phyloP scores from a whole-genome alignment of 2,329 filamentous ascomycete genomes.

The Epichloe scottii region DNA sequence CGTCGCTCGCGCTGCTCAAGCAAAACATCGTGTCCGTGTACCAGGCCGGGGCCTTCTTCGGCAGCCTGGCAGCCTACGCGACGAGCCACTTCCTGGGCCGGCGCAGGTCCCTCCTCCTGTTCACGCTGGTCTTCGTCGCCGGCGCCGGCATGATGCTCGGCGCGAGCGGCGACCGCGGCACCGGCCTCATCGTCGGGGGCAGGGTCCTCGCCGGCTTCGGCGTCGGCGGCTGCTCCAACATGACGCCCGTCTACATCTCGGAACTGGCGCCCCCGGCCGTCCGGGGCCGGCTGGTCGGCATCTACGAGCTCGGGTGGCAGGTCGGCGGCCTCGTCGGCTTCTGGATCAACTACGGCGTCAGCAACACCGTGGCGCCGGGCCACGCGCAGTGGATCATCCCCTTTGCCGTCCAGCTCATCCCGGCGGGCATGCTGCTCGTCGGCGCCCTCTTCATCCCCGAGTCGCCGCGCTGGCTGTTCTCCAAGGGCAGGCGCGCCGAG shows the following conservation, averaged over 20 bases:
- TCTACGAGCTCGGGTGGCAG: conserved; percentile 12
- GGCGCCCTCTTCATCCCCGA: conserved; percentile 50
- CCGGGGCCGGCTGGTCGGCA: conserved; percentile 12
- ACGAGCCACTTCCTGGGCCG: conserved; percentile 10
- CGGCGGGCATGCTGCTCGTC: conserved; percentile 47
- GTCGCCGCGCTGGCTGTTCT: conserved; percentile 58
- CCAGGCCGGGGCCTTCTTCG: conserved; percentile 32
- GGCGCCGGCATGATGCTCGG: conserved; percentile 25
- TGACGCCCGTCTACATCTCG: conserved; percentile 13
- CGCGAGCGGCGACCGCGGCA: conserved; percentile 27
- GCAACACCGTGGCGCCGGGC: conserved; percentile 32
- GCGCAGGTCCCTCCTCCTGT: conserved; percentile 11
- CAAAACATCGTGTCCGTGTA: conserved; percentile 72
- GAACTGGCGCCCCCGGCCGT: conserved; percentile 11
- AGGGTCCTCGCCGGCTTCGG: conserved; percentile 13
- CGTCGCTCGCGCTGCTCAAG: conserved; percentile 45
- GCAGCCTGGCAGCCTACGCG: conserved; percentile 11
- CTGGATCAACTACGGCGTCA: conserved; percentile 43
- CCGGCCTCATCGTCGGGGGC: conserved; percentile 13
- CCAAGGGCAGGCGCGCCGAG: conserved; percentile 45
- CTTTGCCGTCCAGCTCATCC: conserved; percentile 55
- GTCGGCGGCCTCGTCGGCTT: conserved; percentile 12
- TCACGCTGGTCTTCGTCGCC: conserved; percentile 9
- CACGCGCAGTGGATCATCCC: conserved; percentile 51
- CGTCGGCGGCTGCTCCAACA: conserved; percentile 13